Evolutionary conservation across 1,284 basidiomycete species (phyloP), one percentile per base, ranked within the genome.

Genomic region (Puccinia horiana): DNA sequence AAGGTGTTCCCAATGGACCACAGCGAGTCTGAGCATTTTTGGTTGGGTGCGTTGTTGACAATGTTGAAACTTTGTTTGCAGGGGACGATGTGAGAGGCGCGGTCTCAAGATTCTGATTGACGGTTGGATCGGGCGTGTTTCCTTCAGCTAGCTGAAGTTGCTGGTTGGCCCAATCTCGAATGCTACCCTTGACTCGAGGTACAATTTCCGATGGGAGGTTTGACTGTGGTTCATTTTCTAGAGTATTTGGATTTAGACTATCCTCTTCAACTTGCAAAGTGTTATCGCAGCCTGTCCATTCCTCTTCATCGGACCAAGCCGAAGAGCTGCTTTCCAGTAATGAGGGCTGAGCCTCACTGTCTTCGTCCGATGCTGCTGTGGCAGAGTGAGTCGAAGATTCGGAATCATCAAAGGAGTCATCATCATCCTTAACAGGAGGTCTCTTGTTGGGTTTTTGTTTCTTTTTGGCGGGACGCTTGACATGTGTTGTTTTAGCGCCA

Each of bases 111-210:
- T 65, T 35, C 6, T 74, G 37, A 18, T 61, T 26, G n/a, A 35
- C 44, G 40, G 42, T 44, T 67, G 47, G 29, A 16, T 65, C 40
- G 6, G 26, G 47, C 20, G 42, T 37, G 42, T 81, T 74, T 16
- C 40, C 26, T 44, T 81, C 79, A 8, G 61, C 56, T 44, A 74
- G 20, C 37, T 75, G 58, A 47, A 82, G 58, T 69, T 82, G 80
- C 63, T 61, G 37, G 70, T 82, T 82, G 35, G 80, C 80, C 80
- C 80, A 82, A 82, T 82, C 80, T 65, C 80, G 70, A 76, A 82
- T 74, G 49, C 72, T 76, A 32, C 80, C 80, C 52, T 82, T 82
- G 47, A 76, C 73, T 82, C 80, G 35, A 32, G 58, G 70, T 56
- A 49, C 49, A 54, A 29, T 3, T 52, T 56, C 70, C 9, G 49